phyloP scores from a whole-genome alignment of 1,284 basidiomycete genomes.

The Cutaneotrichosporon arboriforme region DNA sequence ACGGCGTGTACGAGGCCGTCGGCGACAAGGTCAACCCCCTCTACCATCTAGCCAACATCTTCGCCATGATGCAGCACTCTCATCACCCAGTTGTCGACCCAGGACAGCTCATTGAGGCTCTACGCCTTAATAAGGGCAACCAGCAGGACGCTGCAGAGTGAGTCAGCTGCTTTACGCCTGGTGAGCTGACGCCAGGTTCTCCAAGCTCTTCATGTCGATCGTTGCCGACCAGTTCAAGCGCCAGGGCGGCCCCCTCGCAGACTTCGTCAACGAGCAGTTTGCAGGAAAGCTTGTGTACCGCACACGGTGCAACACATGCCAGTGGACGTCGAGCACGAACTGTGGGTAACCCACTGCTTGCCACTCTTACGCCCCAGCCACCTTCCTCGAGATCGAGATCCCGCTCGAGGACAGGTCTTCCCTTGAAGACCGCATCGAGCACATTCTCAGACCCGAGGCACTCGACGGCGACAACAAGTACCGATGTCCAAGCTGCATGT shows the following conservation, averaged over 20 bases:
- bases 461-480: slow-evolving; percentile 82
- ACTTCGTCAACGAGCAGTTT: slow-evolving; percentile 73
- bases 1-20: slow-evolving; percentile 52
- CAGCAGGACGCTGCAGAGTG: slow-evolving; percentile 95
- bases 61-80: slow-evolving; percentile 73
- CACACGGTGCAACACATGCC: slow-evolving; percentile 67
- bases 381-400: slow-evolving; percentile 78
- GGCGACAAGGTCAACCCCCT: slow-evolving; percentile 53
- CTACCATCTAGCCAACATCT: slow-evolving; percentile 51
- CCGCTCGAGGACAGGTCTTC: slow-evolving; percentile 68
- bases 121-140: slow-evolving; percentile 68
- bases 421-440: slow-evolving; percentile 64
- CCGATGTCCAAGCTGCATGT: slow-evolving; percentile 64
- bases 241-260: slow-evolving; percentile 57
- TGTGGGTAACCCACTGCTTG: too few species aligned
- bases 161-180: slow-evolving; percentile 29
- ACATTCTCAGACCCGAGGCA: slow-evolving; percentile 61
- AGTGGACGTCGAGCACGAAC: slow-evolving; percentile 38
- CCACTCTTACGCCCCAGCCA: slow-evolving; percentile 15
- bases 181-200: slow-evolving; percentile 58
- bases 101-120: slow-evolving; percentile 68
- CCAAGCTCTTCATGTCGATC: slow-evolving; percentile 84
- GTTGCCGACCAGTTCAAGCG: slow-evolving; percentile 77
- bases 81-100: slow-evolving; percentile 70
- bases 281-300: slow-evolving; percentile 74